Evolutionary conservation across 192 early-diverging fungal genomes (phyloP).

Genomic region (Backusella mclennaniae): DNA sequence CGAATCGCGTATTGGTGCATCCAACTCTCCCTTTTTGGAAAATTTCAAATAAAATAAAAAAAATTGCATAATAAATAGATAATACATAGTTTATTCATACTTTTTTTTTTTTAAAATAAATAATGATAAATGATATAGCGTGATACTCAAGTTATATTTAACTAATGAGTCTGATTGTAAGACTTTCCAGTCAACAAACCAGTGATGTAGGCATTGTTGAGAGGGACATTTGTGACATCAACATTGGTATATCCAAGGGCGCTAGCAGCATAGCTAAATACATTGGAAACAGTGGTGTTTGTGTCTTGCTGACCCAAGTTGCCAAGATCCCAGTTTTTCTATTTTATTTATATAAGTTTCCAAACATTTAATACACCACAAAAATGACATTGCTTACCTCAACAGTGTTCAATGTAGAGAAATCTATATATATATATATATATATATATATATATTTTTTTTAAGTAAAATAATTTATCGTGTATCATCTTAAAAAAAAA

Average conservation of each 20-base stretch:
- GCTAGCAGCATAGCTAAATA: conserved; percentile 41
- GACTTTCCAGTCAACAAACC: conserved; percentile 36
- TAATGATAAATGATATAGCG: not conserved
- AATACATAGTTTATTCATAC: not conserved
- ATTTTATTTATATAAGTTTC: no score
- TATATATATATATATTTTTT: no score
- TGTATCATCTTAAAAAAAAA: no score
- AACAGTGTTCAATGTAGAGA: conserved; percentile 61
- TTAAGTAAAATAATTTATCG: not conserved
- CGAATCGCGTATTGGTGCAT: conserved; percentile 87
- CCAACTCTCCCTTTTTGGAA: conserved; percentile 97
- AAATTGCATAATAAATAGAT: not conserved
- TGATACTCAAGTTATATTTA: not conserved
- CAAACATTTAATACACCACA: no score
- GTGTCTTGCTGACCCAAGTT: conserved; percentile 57
- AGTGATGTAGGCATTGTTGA: conserved; percentile 32
- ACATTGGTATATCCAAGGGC: conserved; percentile 36
- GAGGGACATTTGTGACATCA: conserved; percentile 27
- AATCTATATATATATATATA: conserved; percentile 31
- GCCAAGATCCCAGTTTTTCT: conserved; percentile 63
- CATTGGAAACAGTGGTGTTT: conserved; percentile 42
- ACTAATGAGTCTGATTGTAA: not conserved
- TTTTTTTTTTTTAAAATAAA: not conserved
- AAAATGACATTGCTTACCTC: conserved; percentile 29
- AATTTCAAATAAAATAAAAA: conserved; percentile 63